Evolutionary conservation across 257 asterid genomes (phyloP).

Genomic region (Linderniella brevidens): DNA sequence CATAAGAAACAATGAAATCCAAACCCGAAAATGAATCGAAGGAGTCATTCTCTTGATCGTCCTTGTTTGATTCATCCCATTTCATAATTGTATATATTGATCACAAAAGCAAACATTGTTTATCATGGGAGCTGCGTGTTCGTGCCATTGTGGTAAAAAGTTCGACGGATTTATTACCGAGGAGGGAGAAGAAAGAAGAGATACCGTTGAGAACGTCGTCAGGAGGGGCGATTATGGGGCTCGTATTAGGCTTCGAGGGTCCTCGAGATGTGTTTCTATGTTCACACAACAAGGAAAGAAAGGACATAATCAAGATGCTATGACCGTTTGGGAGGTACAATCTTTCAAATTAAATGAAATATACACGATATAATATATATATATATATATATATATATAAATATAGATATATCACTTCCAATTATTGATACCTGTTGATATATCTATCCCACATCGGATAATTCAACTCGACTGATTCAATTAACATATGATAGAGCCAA

Average conservation of each 20-base stretch:
- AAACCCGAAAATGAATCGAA: too few relatives aligned
- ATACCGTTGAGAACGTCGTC: slow-evolving; percentile 18
- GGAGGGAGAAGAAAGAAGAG: slow-evolving; percentile 17
- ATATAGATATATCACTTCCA: too few relatives aligned
- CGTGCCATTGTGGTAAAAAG: slow-evolving; percentile 40
- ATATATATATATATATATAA: too few relatives aligned
- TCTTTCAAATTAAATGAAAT: background rate
- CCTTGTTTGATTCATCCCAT: background rate
- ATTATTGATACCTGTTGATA: too few relatives aligned
- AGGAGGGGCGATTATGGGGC: slow-evolving; percentile 55
- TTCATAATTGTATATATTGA: slow-evolving; percentile 5
- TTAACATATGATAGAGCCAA: too few relatives aligned
- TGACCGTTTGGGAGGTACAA: slow-evolving; percentile 94
- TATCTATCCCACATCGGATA: too few relatives aligned
- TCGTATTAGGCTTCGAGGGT: slow-evolving; percentile 51
- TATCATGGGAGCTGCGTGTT: slow-evolving; percentile 75
- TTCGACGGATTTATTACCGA: slow-evolving; percentile 16
- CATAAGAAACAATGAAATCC: too few relatives aligned
- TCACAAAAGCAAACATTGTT: slow-evolving; percentile 7
- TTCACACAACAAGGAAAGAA: slow-evolving; percentile 59
- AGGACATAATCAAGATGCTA: slow-evolving; percentile 71
- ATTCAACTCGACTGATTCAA: too few relatives aligned
- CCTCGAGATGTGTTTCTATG: slow-evolving; percentile 50
- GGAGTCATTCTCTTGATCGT: too few relatives aligned
- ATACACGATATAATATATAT: too few relatives aligned